phyloP scores from a whole-genome alignment of 768 basidiomycete species.

The Pleurotus cornucopiae region DNA sequence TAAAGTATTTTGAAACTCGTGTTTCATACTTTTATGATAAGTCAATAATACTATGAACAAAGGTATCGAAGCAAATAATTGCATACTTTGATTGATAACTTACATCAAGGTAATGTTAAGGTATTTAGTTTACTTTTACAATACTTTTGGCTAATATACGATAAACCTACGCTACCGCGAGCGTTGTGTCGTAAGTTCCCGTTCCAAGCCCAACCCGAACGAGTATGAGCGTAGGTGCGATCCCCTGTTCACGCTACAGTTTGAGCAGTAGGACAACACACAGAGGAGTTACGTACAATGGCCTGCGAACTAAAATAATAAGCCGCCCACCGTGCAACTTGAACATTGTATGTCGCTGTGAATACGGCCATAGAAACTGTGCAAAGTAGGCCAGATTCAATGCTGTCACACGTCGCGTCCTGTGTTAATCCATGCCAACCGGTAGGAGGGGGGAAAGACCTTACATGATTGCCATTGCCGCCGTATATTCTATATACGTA shows the following conservation, averaged over 20 bases:
- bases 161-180: too few species aligned
- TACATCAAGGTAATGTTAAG: too few species aligned
- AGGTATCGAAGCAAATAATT: too few species aligned
- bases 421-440: neutral
- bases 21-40: too few species aligned
- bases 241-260: neutral
- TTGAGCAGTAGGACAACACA: too few species aligned
- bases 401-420: neutral
- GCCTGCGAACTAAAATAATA: neutral
- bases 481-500: neutral
- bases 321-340: neutral
- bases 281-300: neutral
- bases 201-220: neutral
- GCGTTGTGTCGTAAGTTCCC: neutral
- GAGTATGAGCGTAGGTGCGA: neutral
- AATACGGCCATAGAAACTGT: neutral
- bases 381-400: neutral
- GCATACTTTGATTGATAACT: too few species aligned
- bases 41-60: too few species aligned
- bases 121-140: too few species aligned
- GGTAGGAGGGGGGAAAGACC: neutral
- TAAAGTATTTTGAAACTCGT: too few species aligned
- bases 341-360: neutral
- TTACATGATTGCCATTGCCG: neutral
- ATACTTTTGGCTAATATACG: too few species aligned